phyloP scores from a whole-genome alignment of 2,329 filamentous ascomycete genomes.

The Scedosporium boydii region DNA sequence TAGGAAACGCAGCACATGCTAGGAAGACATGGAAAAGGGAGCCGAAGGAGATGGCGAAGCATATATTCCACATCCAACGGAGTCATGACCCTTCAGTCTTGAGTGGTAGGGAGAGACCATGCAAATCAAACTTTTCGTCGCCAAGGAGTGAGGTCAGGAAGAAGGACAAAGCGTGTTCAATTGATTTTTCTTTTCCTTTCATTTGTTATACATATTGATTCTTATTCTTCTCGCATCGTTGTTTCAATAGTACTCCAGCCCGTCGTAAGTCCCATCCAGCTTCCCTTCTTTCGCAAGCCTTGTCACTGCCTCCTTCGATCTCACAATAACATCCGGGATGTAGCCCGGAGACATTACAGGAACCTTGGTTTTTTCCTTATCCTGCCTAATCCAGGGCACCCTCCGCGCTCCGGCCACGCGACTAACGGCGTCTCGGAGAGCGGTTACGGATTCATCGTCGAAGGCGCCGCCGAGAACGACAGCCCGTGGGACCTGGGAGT shows the following conservation, averaged over 20 bases:
- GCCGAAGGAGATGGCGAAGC: no score
- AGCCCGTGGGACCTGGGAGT: conserved; percentile 6
- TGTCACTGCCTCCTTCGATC: background rate
- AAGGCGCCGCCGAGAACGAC: conserved; percentile 10
- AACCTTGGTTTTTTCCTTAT: conserved; percentile 6
- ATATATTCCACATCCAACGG: no score
- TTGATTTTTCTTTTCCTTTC: no score
- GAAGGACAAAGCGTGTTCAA: no score
- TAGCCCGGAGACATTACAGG: background rate
- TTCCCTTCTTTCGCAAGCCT: background rate
- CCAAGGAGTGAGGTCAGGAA: no score
- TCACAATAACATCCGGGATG: background rate
- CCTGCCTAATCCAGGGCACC: conserved; percentile 11
- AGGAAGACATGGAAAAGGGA: no score
- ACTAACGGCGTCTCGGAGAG: background rate
- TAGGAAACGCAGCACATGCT: no score
- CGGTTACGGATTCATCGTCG: conserved; percentile 5
- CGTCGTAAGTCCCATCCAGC: background rate
- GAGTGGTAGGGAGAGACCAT: no score
- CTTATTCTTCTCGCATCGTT: no score
- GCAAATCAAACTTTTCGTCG: no score
- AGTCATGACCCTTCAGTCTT: no score
- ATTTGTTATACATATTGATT: no score
- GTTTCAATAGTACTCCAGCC: background rate
- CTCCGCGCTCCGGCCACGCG: background rate